Evolutionary conservation across 331 rosid genomes (phyloP), one percentile per base, ranked within the genome.

Genomic region (Phaseolus coccineus): DNA sequence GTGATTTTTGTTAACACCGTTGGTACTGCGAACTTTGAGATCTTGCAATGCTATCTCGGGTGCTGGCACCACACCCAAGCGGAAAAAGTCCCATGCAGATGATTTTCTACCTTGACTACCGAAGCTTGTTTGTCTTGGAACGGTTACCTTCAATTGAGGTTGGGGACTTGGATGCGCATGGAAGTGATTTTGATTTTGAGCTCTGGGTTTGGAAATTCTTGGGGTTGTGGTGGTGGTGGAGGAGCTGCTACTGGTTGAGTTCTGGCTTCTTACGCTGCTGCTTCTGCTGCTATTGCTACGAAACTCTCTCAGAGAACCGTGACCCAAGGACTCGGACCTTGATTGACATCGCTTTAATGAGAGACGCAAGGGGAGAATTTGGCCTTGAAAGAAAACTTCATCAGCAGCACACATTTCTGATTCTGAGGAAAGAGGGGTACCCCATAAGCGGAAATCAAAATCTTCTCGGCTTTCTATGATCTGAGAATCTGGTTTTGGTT

Each of bases 401-500:
- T 93, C 94, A 1, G 98, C 98, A 0, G 83, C 71, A 44, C 97
- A 93, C 94, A 93, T 93, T 81, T 83, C 77, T 2, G 89, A 50
- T 12, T 70, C 87, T 5, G 80, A 30, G 19, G 53, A 76, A 28
- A 63, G 30, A 6, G 83, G 76, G 64, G 80, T 82, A 70, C 79
- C 66, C 83, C 81, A 59, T 59, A 82, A 74, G 33, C 80, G 62
- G 62, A 93, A 93, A 80, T 89, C 91, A 64, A 93, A 93, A 28
- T 91, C 93, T 10, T 89, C 89, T 11, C 63, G 87, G 11, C 53
- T 55, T 78, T 85, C 89, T 15, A 4, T 48, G 22, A 15, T 27
- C 62, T 25, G 8, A 52, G 79, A 53, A 46, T 64, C 83, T 73
- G 51, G 69, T 59, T 84, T 63, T 10, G 64, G 15, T 37, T 24